Base-by-base conservation (phyloP, 106 monocot genomes). In the Dioscorea alata region DNA sequence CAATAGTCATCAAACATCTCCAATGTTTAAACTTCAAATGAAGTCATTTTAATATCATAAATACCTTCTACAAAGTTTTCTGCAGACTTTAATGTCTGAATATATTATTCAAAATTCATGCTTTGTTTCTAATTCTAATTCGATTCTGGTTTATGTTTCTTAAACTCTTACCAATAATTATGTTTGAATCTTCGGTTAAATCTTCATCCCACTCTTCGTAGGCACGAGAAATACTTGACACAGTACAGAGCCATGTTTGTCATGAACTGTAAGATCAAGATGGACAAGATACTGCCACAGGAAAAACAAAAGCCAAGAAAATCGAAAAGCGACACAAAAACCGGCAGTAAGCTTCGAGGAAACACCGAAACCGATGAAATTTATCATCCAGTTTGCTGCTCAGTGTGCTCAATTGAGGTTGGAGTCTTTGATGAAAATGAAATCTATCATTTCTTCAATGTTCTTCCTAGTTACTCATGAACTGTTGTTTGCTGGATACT, bases 231-330 rank as follows among this genome's bases (percentile, higher is more conserved):
- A 71, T 99, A 92, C 42, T 68, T 92, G 31, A 99, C 86, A 18
- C 97, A 92, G 74, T 99, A 90, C 70, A 74, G 97, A 60, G 92
- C 97, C 6, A 99, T 99, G 97, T 99, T 99, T 66, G 92, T 99
- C 22, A 57, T 81, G 54, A 99, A 92, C 70, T 99, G 97, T 73
- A 73, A 59, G 53, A 72, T 99, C 24, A 87, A 70, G 50, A 81
- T 20, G 14, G 82, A 96, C 69, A 74, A 88, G 75, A 81, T 81
- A 63, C 67, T 89, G 24, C 50, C 73, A 15, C 70, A 86, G 59
- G 67, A 48, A 13, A 87, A 34, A 18, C 24, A 16, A 67, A 82
- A 71, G 35, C 32, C 53, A 33, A 79, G 63, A n/a, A 89, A 71
- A 50, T 61, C 73, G 0, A 89, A 66, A 48, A 64, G 31, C 35